These are phyloP conservation scores for Penicillium lividum DNA, from an alignment of 495 filamentous ascomycete species.

Conservation along the genomic window DNA sequence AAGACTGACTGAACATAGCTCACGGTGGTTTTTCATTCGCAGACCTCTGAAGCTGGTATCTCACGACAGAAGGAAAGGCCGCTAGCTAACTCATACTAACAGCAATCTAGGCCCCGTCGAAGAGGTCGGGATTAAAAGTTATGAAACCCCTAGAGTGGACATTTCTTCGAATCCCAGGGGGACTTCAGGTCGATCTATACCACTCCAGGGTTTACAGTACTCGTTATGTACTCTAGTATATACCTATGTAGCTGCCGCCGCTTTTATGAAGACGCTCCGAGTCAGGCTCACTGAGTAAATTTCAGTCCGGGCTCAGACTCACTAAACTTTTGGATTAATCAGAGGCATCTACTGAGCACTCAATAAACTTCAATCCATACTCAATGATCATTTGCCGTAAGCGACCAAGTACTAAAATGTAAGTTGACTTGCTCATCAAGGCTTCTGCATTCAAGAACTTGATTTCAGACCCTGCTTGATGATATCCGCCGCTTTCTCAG, in stretches of 20 bases:
- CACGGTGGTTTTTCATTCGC: neutral
- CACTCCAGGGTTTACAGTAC: no score
- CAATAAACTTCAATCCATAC: no score
- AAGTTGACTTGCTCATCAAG: no score
- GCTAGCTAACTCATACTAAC: neutral
- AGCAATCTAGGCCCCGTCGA: neutral
- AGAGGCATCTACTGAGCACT: no score
- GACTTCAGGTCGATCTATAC: neutral
- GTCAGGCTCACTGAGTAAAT: conserved; percentile 9
- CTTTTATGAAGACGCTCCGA: conserved; percentile 33
- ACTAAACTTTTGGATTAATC: no score
- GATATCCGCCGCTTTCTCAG: conserved; percentile 55
- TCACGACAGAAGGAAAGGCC: neutral
- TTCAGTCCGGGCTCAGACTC: no score
- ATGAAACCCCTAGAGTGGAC: neutral
- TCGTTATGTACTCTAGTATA: no score
- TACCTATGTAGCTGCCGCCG: conserved; percentile 21
- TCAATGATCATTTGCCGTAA: no score
- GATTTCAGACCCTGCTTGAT: conserved; percentile 35
- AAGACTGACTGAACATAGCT: no score
- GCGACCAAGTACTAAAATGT: no score
- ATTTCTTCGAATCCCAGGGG: neutral
- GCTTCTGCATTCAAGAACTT: no score
- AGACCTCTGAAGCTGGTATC: neutral
- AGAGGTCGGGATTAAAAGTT: no score